Evolutionary conservation across 805 yeast species (phyloP).

Genomic region (Kluyveromyces siamensis): DNA sequence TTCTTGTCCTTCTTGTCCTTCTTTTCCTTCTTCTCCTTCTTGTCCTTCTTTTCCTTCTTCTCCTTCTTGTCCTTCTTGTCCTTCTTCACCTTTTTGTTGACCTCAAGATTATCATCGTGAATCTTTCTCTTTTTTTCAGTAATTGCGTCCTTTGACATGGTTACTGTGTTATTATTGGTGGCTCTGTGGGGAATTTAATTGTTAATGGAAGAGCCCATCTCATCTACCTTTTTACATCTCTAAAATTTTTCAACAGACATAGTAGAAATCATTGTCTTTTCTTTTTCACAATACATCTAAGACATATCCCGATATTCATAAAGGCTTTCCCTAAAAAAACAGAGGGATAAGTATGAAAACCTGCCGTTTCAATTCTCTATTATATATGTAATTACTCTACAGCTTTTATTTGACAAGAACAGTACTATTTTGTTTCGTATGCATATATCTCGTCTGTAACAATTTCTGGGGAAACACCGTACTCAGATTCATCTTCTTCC

Average conservation of each 20-base stretch:
- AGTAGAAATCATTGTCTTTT: background rate
- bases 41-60: constrained; percentile 26
- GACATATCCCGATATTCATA: background rate
- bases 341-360: background rate
- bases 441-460: background rate
- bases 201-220: constrained; percentile 1
- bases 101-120: constrained; percentile 17
- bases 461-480: constrained; percentile 5
- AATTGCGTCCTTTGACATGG: constrained; percentile 31
- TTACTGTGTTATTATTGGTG: constrained; percentile 1
- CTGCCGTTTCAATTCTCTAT: background rate
- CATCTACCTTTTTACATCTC: constrained; percentile 5
- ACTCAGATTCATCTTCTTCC: constrained; percentile 19
- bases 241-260: constrained; percentile 8
- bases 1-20: constrained; percentile 25
- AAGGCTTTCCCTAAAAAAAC: background rate
- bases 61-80: constrained; percentile 25
- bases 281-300: background rate
- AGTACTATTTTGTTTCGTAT: background rate
- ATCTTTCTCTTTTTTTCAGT: constrained; percentile 33
- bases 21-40: constrained; percentile 20
- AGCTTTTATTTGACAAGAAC: background rate
- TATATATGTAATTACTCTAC: no score
- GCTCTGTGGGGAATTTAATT: background rate
- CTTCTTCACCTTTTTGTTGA: constrained; percentile 29